These are phyloP conservation scores for Fraxinus dipetala DNA, from an alignment of 305 asterid genomes.

Conservation along the genomic window DNA sequence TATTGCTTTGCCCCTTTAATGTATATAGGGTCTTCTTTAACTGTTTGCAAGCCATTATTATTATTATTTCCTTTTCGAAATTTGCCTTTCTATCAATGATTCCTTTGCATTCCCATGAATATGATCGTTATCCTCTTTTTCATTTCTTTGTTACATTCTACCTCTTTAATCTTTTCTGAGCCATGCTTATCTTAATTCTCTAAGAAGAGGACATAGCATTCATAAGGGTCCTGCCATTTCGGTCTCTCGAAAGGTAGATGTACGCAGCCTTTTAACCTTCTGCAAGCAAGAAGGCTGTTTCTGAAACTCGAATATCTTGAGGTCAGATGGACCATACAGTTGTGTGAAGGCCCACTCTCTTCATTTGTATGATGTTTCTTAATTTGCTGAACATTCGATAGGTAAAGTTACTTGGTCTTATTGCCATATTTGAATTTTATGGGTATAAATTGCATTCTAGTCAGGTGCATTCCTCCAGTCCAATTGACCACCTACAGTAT, in stretches of 20 bases:
- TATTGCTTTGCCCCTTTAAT: background rate
- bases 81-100: background rate
- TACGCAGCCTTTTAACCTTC: background rate
- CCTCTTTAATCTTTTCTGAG: background rate
- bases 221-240: background rate
- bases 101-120: background rate
- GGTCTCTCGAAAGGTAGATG: background rate
- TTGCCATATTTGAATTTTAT: background rate
- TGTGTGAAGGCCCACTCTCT: background rate
- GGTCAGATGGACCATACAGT: background rate
- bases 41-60: constrained; percentile 5
- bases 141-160: background rate
- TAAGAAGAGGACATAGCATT: background rate
- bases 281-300: background rate
- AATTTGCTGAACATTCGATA: background rate
- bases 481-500: background rate
- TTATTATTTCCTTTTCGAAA: background rate
- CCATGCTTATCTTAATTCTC: background rate
- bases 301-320: background rate
- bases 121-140: background rate
- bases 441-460: background rate
- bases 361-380: background rate
- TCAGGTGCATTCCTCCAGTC: constrained; percentile 4
- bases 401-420: background rate
- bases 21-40: background rate